Percentiles rank a stretch among this genome's conserved stretches.
These are phyloP conservation scores for Saturnispora sekii DNA, from an alignment of 805 yeast species.

Conservation along the genomic window DNA sequence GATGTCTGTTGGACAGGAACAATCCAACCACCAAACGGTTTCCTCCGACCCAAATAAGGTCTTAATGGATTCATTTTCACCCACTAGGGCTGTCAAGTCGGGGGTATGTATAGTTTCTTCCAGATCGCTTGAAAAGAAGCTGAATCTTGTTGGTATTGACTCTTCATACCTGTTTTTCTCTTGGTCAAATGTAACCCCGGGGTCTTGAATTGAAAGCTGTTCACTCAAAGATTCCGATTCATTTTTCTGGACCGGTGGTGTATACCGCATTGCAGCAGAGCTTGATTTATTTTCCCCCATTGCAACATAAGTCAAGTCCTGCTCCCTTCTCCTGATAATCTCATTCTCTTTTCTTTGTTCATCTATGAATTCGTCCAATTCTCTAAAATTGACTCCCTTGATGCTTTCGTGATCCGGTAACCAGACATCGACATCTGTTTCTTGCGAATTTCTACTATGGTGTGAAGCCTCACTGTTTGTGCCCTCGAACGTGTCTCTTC, in stretches of 20 bases:
- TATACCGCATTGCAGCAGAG: constrained; percentile 52
- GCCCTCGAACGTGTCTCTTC: constrained; percentile 14
- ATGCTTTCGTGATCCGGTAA: constrained; percentile 48
- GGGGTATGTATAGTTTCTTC: constrained; percentile 89
- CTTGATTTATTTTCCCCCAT: constrained; percentile 31
- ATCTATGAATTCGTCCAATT: constrained; percentile 70
- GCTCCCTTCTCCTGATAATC: constrained; percentile 26
- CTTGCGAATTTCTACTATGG: constrained; percentile 72
- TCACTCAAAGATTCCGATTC: too few relatives aligned
- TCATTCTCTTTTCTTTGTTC: constrained; percentile 46
- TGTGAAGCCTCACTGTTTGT: constrained; percentile 61
- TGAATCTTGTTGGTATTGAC: constrained; percentile 59
- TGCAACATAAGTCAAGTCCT: constrained; percentile 22
- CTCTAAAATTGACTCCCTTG: constrained; percentile 88
- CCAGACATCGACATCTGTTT: constrained; percentile 97
- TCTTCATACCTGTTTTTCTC: constrained; percentile 11
- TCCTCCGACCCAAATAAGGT: constrained; percentile 60
- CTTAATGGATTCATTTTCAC: constrained; percentile 51
- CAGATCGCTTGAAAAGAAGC: constrained; percentile 70
- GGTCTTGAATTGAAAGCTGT: background rate
- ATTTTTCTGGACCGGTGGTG: constrained; percentile 31
- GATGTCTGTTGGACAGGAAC: constrained; percentile 85
- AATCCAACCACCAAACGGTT: constrained; percentile 94
- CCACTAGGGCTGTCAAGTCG: constrained; percentile 68
- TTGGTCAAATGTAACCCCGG: constrained; percentile 12